phyloP scores from a whole-genome alignment of 345 rosid genomes.

The Salix viminalis region DNA sequence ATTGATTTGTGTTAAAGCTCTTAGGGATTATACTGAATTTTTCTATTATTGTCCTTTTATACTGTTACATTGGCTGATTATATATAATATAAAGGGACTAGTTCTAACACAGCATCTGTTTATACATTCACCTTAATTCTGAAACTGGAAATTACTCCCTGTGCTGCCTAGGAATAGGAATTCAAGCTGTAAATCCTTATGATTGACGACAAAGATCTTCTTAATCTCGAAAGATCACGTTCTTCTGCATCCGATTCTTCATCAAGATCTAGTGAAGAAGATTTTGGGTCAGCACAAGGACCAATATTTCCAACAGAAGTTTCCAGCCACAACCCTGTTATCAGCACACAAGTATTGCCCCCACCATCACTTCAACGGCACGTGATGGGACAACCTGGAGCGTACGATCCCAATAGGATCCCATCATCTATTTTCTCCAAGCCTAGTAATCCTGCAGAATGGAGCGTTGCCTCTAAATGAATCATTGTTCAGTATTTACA shows the following conservation, averaged over 20 bases:
- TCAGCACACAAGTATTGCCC: not conserved
- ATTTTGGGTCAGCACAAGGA: no score
- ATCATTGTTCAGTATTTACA: slow-evolving; percentile 75
- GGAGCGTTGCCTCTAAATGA: slow-evolving; percentile 90
- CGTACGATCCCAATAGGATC: slow-evolving; percentile 64
- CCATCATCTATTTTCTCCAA: slow-evolving; percentile 59
- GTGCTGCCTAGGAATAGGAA: no score
- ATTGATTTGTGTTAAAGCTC: not conserved
- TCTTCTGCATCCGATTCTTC: slow-evolving; percentile 1
- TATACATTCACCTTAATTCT: not conserved
- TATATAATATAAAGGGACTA: not conserved
- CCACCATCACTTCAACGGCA: not conserved
- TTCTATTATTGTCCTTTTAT: not conserved
- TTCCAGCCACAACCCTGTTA: not conserved
- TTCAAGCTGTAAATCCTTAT: no score
- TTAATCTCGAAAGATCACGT: not conserved
- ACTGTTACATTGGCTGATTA: not conserved
- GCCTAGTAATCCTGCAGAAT: slow-evolving; percentile 45
- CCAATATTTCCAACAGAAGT: not conserved
- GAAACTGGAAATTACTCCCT: no score
- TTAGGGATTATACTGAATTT: not conserved
- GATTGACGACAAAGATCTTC: not conserved
- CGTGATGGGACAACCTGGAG: slow-evolving; percentile 15
- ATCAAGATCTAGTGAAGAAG: not conserved
- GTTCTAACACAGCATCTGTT: not conserved